A percentile compares a stretch with the other conserved stretches of the same genome.
Conservation (phyloP, 2,329 filamentous ascomycete genomes). For the Coleophoma eucalyptorum region DNA sequence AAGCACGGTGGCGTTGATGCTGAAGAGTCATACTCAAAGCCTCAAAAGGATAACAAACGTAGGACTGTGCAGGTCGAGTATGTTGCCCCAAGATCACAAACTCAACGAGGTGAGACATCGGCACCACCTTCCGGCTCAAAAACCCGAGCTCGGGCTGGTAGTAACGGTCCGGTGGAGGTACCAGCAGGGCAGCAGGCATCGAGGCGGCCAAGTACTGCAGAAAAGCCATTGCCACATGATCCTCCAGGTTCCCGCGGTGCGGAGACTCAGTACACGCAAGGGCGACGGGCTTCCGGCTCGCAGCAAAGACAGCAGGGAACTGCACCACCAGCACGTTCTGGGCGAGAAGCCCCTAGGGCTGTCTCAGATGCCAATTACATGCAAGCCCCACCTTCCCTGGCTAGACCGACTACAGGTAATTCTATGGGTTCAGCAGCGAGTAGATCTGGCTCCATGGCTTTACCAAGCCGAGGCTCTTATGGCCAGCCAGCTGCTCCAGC, state of each 20-base stretch:
- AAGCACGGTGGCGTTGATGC: slow-evolving; percentile 71
- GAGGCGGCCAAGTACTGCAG: slow-evolving; percentile 35
- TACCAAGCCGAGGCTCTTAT: slow-evolving; percentile 78
- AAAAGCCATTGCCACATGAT: slow-evolving; percentile 59
- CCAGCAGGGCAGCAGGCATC: slow-evolving; percentile 13
- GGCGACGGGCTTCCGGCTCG: slow-evolving; percentile 22
- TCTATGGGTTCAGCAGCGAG: slow-evolving; percentile 65
- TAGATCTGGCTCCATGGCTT: slow-evolving; percentile 33
- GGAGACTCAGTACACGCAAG: slow-evolving; percentile 45
- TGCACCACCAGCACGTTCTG: slow-evolving; percentile 41
- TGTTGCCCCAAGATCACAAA: slow-evolving; percentile 85
- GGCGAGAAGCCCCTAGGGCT: slow-evolving; percentile 46
- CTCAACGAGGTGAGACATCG: slow-evolving; percentile 55
- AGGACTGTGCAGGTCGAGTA: slow-evolving; percentile 97
- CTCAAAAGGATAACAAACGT: slow-evolving; percentile 78
- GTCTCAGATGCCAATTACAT: slow-evolving; percentile 52
- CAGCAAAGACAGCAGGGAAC: slow-evolving; percentile 32
- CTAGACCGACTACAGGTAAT: slow-evolving; percentile 75
- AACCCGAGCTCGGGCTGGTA: slow-evolving; percentile 50
- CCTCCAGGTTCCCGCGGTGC: slow-evolving; percentile 42
- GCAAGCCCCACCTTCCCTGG: slow-evolving; percentile 38
- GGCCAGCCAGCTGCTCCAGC: slow-evolving; percentile 84
- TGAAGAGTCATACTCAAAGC: slow-evolving; percentile 60
- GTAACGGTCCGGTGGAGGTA: slow-evolving; percentile 46
- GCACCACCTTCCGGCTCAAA: slow-evolving; percentile 33